Evolutionary conservation across 208 protist species (phyloP), one percentile per base, ranked within the genome.

Genomic region (Leishmania guyanensis): DNA sequence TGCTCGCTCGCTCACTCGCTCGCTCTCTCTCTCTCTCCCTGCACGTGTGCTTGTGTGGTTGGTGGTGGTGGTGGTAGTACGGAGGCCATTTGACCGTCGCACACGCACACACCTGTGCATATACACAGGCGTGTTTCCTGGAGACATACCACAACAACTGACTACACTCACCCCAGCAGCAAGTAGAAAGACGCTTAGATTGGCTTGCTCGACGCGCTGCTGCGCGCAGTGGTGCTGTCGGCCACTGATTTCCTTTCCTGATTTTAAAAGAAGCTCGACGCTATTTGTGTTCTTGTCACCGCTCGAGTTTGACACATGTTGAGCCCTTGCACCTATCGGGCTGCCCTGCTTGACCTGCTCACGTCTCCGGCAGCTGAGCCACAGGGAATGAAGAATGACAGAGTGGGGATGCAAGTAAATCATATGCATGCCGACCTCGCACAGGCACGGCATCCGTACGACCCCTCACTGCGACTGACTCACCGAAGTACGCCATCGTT

Each of bases 321-420:
- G 62, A 77, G 82, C 39, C 88, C 88, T 12, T 75, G 83, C 8
- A 81, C 75, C 29, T 91, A 92, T 51, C 77, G 84, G 9, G 79
- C 88, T 6, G 84, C 91, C 0, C 84, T 92, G 56, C 75, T 90
- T 5, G 89, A 92, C 39, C 83, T 83, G 68, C 84, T 90, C 54
- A 81, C 84, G n/a, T 73, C 84, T 0, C 71, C 80, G 48, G 51
- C 72, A 76, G 72, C 53, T 6, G 51, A 33, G 5, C 39, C 51
- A 17, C 69, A 54, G 43, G 43, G n/a, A 29, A 29, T n/a, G 26
- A 46, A 73, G 10, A 51, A 36, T 16, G 46, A 33, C 10, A 16
- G 3, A 46, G 26, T 29, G 10, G 69, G 46, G 46, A 51, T 73
- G 39, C 43, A 73, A 10, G 69, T 26, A 16, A 2, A 12, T 29